Evolutionary conservation across 1,284 basidiomycete species (phyloP).

Genomic region (Laetiporus sulphureus): DNA sequence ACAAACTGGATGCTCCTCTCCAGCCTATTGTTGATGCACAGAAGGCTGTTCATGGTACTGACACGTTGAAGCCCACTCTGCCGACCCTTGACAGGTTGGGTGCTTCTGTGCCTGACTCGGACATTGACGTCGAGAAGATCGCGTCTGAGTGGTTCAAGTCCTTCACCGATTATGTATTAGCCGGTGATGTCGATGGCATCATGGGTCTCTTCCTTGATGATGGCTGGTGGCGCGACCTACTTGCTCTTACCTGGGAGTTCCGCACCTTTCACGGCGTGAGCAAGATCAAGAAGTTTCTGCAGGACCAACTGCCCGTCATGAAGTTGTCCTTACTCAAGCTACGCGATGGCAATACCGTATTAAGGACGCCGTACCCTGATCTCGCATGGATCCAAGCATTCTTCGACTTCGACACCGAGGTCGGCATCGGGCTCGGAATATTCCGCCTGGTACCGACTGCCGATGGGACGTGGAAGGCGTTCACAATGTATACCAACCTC

Average conservation of each 20-base stretch:
- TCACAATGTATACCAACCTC: constrained; percentile 52
- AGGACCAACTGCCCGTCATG: constrained; percentile 34
- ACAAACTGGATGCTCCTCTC: background rate
- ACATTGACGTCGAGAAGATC: constrained; percentile 31
- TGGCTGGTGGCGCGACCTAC: constrained; percentile 53
- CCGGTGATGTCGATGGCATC: constrained; percentile 31
- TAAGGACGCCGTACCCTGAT: constrained; percentile 46
- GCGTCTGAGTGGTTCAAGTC: constrained; percentile 39
- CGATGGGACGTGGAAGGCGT: constrained; percentile 48
- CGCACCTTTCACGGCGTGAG: constrained; percentile 47
- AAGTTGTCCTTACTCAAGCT: constrained; percentile 36
- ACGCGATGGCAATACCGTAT: constrained; percentile 21
- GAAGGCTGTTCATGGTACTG: constrained; percentile 11
- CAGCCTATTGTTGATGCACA: background rate
- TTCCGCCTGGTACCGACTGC: constrained; percentile 46
- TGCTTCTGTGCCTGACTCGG: constrained; percentile 23
- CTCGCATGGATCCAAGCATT: constrained; percentile 51
- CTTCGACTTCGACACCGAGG: constrained; percentile 52
- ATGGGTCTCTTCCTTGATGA: constrained; percentile 36
- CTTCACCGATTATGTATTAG: constrained; percentile 31
- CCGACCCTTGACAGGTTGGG: constrained; percentile 41
- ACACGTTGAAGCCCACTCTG: constrained; percentile 22
- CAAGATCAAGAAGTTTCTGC: constrained; percentile 37
- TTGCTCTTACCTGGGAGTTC: constrained; percentile 60
- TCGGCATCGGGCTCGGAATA: constrained; percentile 44